Conservation (phyloP, 257 asterid species). For the Solanum pinnatisectum region DNA sequence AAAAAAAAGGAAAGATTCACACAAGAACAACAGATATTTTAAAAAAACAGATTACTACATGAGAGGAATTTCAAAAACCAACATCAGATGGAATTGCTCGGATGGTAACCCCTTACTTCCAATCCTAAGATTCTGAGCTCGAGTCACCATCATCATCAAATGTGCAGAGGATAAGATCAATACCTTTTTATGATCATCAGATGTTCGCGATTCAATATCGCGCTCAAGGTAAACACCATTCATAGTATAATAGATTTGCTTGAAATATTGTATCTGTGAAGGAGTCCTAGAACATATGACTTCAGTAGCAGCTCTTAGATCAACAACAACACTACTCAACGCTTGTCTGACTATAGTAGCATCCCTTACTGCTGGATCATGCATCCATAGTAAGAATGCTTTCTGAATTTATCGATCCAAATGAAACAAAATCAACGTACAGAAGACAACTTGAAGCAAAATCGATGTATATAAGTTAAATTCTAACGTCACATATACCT, state of each 20-base stretch:
- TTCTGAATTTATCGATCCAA: conserved; percentile 31
- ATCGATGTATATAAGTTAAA: not conserved
- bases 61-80: too few relatives aligned
- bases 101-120: too few relatives aligned
- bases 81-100: too few relatives aligned
- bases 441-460: not conserved
- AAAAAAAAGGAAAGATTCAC: too few relatives aligned
- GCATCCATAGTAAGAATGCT: conserved; percentile 79
- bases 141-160: not conserved
- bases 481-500: conserved; percentile 28
- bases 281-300: conserved; percentile 87
- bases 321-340: conserved; percentile 23
- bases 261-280: conserved; percentile 69
- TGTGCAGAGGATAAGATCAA: not conserved
- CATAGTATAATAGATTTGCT: conserved; percentile 49
- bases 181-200: conserved; percentile 84
- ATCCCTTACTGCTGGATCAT: conserved; percentile 81
- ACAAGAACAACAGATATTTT: too few relatives aligned
- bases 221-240: conserved; percentile 64
- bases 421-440: not conserved
- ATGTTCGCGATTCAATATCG: conserved; percentile 50
- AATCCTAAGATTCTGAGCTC: not conserved
- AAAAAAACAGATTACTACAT: not conserved
- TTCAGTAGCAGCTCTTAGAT: conserved; percentile 79
- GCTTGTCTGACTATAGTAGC: conserved; percentile 57